phyloP scores from a whole-genome alignment of 192 early-diverging fungal genomes.

The Funneliformis geosporum region DNA sequence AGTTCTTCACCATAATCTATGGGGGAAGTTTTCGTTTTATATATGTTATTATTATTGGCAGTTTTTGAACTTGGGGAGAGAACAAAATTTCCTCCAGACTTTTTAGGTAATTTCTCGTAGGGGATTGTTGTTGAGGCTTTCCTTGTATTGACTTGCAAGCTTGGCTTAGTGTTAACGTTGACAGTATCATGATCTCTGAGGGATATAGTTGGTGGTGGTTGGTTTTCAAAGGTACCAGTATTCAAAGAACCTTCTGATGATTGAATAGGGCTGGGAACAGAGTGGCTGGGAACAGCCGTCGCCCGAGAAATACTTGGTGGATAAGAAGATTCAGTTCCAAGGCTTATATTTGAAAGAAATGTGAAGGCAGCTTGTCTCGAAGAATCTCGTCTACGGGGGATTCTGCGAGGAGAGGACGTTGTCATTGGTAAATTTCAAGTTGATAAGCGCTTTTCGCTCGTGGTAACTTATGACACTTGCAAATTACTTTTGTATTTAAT shows the following conservation, averaged over 20 bases:
- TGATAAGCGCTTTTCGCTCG: slow-evolving; percentile 21
- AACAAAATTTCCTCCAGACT: background rate
- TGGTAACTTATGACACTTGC: background rate
- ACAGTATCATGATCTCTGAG: background rate
- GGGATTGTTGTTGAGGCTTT: background rate
- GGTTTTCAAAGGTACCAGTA: background rate
- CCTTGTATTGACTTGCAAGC: slow-evolving; percentile 9
- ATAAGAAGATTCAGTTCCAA: slow-evolving; percentile 31
- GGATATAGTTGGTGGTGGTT: background rate
- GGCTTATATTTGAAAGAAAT: slow-evolving; percentile 33
- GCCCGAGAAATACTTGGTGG: slow-evolving; percentile 2
- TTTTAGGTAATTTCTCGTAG: background rate
- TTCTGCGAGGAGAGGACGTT: slow-evolving; percentile 31
- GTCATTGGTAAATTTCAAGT: slow-evolving; percentile 31
- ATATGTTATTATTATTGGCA: background rate
- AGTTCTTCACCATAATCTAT: slow-evolving; percentile 1
- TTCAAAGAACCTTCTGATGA: background rate
- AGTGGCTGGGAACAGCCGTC: slow-evolving; percentile 23
- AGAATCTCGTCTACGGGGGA: slow-evolving; percentile 33
- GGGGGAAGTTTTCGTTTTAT: slow-evolving; percentile 14
- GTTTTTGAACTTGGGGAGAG: background rate
- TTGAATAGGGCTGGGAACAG: slow-evolving; percentile 13
- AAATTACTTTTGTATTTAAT: no score
- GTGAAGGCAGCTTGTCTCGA: slow-evolving; percentile 32
- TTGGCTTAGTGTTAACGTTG: slow-evolving; percentile 1